phyloP scores from a whole-genome alignment of 1,284 basidiomycete genomes.

The Leccinum insigne region DNA sequence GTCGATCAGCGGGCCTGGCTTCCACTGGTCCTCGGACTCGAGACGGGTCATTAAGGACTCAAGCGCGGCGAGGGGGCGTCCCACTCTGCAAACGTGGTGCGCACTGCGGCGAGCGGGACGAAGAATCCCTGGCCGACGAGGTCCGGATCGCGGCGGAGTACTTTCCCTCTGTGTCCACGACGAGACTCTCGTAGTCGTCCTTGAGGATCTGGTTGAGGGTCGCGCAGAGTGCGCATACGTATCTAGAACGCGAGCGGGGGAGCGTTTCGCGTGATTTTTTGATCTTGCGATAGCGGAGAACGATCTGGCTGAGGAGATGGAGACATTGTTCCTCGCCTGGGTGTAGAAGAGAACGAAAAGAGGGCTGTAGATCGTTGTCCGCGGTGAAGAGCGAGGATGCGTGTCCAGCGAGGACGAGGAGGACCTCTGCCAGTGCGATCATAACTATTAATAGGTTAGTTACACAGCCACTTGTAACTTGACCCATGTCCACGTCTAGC shows the following conservation, averaged over 20 bases:
- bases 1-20: constrained; percentile 77
- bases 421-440: constrained; percentile 68
- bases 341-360: constrained; percentile 73
- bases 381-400: constrained; percentile 75
- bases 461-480: neutral
- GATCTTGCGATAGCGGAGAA: constrained; percentile 70
- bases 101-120: constrained; percentile 79
- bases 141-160: constrained; percentile 67
- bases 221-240: constrained; percentile 74
- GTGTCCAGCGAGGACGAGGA: constrained; percentile 83
- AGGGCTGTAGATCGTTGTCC: constrained; percentile 59
- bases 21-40: constrained; percentile 55
- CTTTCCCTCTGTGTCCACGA: constrained; percentile 78
- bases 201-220: constrained; percentile 71
- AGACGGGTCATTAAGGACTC: constrained; percentile 62
- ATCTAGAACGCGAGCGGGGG: constrained; percentile 65
- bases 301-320: constrained; percentile 71
- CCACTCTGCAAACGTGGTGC: constrained; percentile 83
- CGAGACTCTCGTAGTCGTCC: constrained; percentile 77
- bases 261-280: constrained; percentile 53
- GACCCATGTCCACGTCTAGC: constrained; percentile 14
- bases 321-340: constrained; percentile 85
- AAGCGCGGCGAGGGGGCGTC: constrained; percentile 78
- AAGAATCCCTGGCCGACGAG: constrained; percentile 76
- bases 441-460: neutral